These are phyloP conservation scores for Globomyces sp. DNA, from an alignment of 371 early-diverging fungal species.

Conservation along the genomic window DNA sequence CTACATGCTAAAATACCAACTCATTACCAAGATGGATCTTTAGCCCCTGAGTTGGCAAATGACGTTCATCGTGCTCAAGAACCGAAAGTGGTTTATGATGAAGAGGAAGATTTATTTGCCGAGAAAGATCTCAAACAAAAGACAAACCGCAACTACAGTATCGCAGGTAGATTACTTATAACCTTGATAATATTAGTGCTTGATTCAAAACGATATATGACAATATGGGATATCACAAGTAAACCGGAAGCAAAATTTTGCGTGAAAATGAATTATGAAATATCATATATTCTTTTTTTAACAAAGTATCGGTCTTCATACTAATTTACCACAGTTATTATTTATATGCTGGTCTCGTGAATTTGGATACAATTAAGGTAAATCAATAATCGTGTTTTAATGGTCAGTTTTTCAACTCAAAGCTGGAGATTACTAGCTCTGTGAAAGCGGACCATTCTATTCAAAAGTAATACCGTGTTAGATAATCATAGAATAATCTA, in stretches of 20 bases:
- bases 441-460: neutral
- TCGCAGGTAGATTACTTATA: neutral
- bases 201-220: neutral
- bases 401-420: slow-evolving; percentile 8
- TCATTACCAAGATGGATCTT: slow-evolving; percentile 10
- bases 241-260: neutral
- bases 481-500: slow-evolving; percentile 9
- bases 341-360: slow-evolving; percentile 1
- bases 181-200: neutral
- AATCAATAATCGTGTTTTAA: neutral
- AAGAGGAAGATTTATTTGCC: slow-evolving; percentile 5
- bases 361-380: neutral
- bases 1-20: slow-evolving; percentile 5
- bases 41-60: neutral
- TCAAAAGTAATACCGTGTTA: neutral
- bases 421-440: slow-evolving; percentile 5
- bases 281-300: slow-evolving; percentile 8
- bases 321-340: neutral
- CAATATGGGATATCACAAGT: slow-evolving; percentile 10
- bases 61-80: neutral
- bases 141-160: neutral
- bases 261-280: neutral
- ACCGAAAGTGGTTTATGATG: neutral
- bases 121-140: neutral
- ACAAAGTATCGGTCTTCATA: neutral